Base-by-base conservation (phyloP, 371 early-diverging fungal genomes). In the Chytridiales sp. region DNA sequence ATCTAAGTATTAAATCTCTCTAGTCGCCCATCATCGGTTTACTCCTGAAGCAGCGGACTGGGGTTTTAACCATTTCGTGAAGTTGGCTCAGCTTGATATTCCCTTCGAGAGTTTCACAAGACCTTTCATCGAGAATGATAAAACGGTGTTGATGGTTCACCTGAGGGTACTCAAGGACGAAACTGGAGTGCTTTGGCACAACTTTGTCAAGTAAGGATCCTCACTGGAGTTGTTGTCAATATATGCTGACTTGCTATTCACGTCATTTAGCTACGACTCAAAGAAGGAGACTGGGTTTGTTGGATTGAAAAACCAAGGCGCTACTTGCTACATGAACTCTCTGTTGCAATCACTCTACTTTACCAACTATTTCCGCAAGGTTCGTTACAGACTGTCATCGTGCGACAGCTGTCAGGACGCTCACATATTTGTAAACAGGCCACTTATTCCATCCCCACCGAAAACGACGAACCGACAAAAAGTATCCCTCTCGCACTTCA, bases 291-390 rank as follows among this genome's bases (percentile, higher is more conserved):
- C 96, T 15, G 97, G 97, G 13, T 92, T 82, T 72, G 92, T 96
- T 26, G 99, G 99, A 0, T 76, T 99, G 55, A 86, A 87, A 51
- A 99, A 99, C 73, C 95, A 98, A 71, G 99, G 99, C 13, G 99
- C 99, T 0, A 99, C 99, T 0, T 98, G 99, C 78, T 99, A 99
- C 74, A 92, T 98, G 91, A 99, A 98, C 81, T 94, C 98, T 36
- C 82, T 99, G 13, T 80, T 99, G 38, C 99, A 99, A 73, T 93
- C 96, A 1, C 82, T 99, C 17, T 98, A 90, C 70, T 94, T 93
- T 66, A 97, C 98, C 32, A 94, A 89, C 66, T 84, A 86, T 67
- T 98, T 99, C 74, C 87, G 95, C 59, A 89, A 90, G 61, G 78
- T 74, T 29, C 34, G 68, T 3, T 24, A 39, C 15, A 4, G 11